Base-by-base conservation (phyloP, 441 rosid species). In the Eruca vesicaria region DNA sequence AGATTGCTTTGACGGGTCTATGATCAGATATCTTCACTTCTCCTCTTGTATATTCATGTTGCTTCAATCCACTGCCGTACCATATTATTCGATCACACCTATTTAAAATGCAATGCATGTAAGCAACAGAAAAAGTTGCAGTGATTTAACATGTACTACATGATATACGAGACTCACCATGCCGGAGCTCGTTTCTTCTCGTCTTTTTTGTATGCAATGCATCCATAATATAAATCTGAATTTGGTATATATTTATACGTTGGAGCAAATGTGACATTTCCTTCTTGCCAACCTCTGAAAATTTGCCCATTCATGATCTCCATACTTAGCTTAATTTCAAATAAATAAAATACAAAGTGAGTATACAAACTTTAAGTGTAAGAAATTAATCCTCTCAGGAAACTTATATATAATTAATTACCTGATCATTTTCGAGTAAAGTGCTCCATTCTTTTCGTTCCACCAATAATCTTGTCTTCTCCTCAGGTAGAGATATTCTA, bases 181-280 rank as follows among this genome's bases (percentile, higher is more conserved):
- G 99, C 99, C 0, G 99, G 99, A 59, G 98, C 83, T 15, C 99
- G 93, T 70, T 82, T 81, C 67, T 90, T 96, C 80, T 85, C 88
- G 3, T 84, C 84, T 31, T 86, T 85, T 74, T 80, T 75, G 32
- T 84, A 74, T 69, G 86, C 66, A 28, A 75, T 75, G 57, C 90
- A 85, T 50, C 97, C 99, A 9, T 84, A 84, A 68, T 96, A 96
- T 41, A 72, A 78, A 68, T 88, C 89, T 5, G 99, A 93, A 78
- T 88, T 89, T 1, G 81, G 85, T 52, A 76, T 78, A 66, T 96
- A 96, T 82, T 96, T 96, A 84, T 96, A 96, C 0, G 99, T 96
- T 0, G 99, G 99, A 50, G 97, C 84, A 61, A 93, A 96, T 64
- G 84, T 79, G 79, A 96, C 85, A 31, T 21, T 15, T 77, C 90